Percentiles rank a stretch among this genome's conserved stretches.
phyloP scores from a whole-genome alignment of 495 filamentous ascomycete genomes.

The Penicillium mononematosum region DNA sequence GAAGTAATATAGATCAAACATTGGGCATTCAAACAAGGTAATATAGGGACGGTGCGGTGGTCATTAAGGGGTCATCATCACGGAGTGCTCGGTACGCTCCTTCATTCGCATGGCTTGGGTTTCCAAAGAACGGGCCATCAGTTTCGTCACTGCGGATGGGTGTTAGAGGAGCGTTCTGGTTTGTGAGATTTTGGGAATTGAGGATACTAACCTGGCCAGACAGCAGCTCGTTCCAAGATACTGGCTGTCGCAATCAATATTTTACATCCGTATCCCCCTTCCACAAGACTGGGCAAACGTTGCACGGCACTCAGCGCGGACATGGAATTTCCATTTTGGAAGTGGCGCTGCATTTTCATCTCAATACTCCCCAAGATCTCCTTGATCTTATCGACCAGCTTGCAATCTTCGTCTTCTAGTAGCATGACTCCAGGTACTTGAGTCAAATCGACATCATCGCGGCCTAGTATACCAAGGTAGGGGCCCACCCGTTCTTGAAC shows the following conservation, averaged over 20 bases:
- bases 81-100: conserved; percentile 64
- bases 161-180: conserved; percentile 5
- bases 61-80: conserved; percentile 45
- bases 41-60: not conserved
- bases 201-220: conserved; percentile 78
- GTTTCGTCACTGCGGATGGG: conserved; percentile 63
- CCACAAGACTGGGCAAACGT: conserved; percentile 57
- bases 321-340: conserved; percentile 43
- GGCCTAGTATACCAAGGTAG: conserved; percentile 82
- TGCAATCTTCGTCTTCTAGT: conserved; percentile 88
- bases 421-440: conserved; percentile 84
- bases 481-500: conserved; percentile 92
- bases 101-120: conserved; percentile 81
- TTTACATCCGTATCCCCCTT: conserved; percentile 78
- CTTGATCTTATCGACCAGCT: conserved; percentile 80
- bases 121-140: conserved; percentile 86
- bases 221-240: conserved; percentile 83
- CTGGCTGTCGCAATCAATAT: conserved; percentile 83
- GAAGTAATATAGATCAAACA: conserved; percentile 8
- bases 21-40: conserved; percentile 10
- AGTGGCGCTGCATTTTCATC: conserved; percentile 68
- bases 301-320: conserved; percentile 52
- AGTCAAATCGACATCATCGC: conserved; percentile 71
- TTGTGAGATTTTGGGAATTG: not conserved
- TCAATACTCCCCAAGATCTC: conserved; percentile 78